Evolutionary conservation across 108 stramenopile species (phyloP), one percentile per base, ranked within the genome.

Genomic region (Fragilaria crotonensis): DNA sequence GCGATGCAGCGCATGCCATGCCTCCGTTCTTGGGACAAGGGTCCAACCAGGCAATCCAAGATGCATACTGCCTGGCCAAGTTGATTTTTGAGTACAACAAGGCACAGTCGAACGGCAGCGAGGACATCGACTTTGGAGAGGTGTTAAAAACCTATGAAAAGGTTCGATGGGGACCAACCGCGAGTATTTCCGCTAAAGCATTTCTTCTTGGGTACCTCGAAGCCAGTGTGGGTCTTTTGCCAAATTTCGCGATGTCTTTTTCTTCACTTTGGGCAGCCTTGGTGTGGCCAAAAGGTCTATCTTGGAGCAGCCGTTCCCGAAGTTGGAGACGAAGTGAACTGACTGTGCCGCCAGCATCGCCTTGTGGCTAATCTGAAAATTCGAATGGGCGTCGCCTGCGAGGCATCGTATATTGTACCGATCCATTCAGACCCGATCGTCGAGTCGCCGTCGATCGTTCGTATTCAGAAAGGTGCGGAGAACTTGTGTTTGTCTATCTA

Each of bases 1-100:
- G 97, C 3, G 97, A 98, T 71, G 84, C 93, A 11, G 93, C 95
- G 1, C 97, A 98, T 68, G 94, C 95, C 25, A 92, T 95, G 89
- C 92, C 95, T 18, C 97, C 97, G 0, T 96, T 96, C 59, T 71
- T 96, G 20, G 97, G 97, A 22, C 97, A 98, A 76, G 97, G 97
- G 26, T 90, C 90, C 0, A 98, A 98, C 53, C 97, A 98, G 61
- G 97, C 94, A 2, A 78, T 98, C 52, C 93, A 95, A 74, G 95
- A 93, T 80, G 83, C 73, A 33, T 83, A 77, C 18, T 68, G 51
- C 45, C 52, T 93, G 59, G 84, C 86, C 7, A 57, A 59, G 3
- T 79, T 74, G 48, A 73, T 90, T 31, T 57, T 59, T 30, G 57
- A 67, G 52, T 73, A 84, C 63, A 84, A 87, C 50, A 44, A 25